Conservation (phyloP, 352 stramenopile genomes). For the Thraustochytrium sp. region DNA sequence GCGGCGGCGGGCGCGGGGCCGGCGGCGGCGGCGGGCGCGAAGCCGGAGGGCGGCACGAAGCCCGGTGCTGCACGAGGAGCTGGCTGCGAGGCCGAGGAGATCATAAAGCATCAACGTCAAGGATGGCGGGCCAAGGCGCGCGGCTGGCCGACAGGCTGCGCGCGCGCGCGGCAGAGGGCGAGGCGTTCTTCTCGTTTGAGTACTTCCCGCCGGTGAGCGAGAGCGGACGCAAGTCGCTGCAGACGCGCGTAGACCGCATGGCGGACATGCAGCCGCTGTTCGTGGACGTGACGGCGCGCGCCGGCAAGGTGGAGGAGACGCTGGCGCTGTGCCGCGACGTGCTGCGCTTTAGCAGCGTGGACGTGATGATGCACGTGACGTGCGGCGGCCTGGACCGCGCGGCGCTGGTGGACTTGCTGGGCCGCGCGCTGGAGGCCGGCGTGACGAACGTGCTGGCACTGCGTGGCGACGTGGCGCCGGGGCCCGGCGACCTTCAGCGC, state of each 20-base stretch:
- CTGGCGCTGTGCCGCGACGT: conserved; percentile 77
- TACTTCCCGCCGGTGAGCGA: conserved; percentile 86
- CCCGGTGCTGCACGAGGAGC: neutral
- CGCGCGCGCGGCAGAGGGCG: conserved; percentile 62
- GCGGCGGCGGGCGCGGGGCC: too few species aligned
- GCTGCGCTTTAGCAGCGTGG: conserved; percentile 78
- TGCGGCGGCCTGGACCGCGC: conserved; percentile 77
- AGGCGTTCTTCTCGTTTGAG: conserved; percentile 87
- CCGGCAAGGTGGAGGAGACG: conserved; percentile 72
- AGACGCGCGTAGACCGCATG: conserved; percentile 84
- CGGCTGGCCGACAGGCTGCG: conserved; percentile 79
- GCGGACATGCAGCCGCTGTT: conserved; percentile 80
- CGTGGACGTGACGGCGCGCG: conserved; percentile 85
- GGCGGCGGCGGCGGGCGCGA: too few species aligned
- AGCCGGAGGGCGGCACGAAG: too few species aligned
- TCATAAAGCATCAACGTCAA: neutral
- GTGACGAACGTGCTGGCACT: conserved; percentile 85
- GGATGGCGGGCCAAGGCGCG: conserved; percentile 51
- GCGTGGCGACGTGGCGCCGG: conserved; percentile 62
- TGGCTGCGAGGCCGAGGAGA: neutral
- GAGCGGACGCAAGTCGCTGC: conserved; percentile 80
- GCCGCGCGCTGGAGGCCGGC: conserved; percentile 66
- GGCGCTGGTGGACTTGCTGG: conserved; percentile 71
- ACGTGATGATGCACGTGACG: conserved; percentile 90
- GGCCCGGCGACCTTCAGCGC: conserved; percentile 60